These are phyloP conservation scores for Hydnum rufescens DNA, from an alignment of 768 basidiomycete genomes.

Conservation along the genomic window DNA sequence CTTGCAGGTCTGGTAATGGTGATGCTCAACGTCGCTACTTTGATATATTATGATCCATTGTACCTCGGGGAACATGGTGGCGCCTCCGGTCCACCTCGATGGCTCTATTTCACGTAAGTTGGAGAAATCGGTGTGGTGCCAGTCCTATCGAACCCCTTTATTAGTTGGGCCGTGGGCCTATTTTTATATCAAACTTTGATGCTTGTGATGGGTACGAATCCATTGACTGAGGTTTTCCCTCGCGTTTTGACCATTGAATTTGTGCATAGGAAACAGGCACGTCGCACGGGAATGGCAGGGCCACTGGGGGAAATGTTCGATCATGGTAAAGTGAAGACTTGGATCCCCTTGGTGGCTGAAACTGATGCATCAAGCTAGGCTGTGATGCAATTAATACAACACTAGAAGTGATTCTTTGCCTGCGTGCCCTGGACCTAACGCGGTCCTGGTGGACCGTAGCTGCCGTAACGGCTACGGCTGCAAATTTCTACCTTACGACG, in stretches of 20 bases:
- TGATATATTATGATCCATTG: conserved; percentile 66
- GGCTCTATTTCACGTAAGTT: conserved; percentile 79
- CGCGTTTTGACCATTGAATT: background rate
- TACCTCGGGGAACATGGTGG: conserved; percentile 53
- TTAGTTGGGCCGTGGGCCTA: conserved; percentile 69
- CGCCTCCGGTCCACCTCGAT: conserved; percentile 42
- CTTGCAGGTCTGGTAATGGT: conserved; percentile 68
- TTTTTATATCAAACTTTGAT: conserved; percentile 84
- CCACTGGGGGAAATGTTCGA: conserved; percentile 97
- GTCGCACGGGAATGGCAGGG: conserved; percentile 92
- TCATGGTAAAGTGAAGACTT: conserved; percentile 40
- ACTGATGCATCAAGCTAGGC: conserved; percentile 23
- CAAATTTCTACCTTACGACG: conserved; percentile 66
- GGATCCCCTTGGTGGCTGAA: background rate
- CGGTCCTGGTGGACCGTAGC: conserved; percentile 96
- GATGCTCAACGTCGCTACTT: conserved; percentile 60
- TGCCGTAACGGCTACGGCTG: conserved; percentile 54
- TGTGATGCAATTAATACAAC: conserved; percentile 93
- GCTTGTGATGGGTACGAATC: conserved; percentile 75
- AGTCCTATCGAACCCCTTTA: background rate
- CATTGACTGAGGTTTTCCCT: background rate
- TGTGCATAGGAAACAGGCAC: conserved; percentile 64
- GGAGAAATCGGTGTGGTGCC: conserved; percentile 2
- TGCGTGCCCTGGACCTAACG: conserved; percentile 75
- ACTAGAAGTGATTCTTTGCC: conserved; percentile 66